These are phyloP conservation scores for Aspergillus unguis DNA, from an alignment of 2,329 filamentous ascomycete genomes.

Conservation along the genomic window DNA sequence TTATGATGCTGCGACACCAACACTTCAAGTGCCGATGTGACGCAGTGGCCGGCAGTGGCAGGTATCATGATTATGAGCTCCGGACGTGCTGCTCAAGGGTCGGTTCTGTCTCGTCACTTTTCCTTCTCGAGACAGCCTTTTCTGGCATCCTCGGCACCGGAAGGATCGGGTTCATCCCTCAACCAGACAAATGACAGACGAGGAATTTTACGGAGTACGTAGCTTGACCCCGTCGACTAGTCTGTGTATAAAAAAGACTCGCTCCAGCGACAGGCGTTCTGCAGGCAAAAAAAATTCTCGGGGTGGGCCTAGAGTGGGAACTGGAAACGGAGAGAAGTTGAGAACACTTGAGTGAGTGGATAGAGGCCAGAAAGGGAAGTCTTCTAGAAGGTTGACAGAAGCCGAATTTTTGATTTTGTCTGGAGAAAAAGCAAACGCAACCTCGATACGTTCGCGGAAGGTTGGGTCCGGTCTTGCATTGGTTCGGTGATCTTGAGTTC, in stretches of 20 bases:
- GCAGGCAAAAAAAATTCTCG: conserved; percentile 1
- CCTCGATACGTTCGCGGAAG: too few species aligned
- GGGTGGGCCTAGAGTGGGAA: conserved; percentile 8
- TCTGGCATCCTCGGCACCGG: neutral
- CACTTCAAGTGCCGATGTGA: too few species aligned
- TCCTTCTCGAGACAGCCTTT: neutral
- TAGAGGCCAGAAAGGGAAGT: conserved; percentile 2
- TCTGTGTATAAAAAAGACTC: neutral
- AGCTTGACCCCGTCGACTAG: neutral
- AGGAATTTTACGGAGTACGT: neutral
- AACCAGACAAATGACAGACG: neutral
- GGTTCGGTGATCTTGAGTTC: neutral
- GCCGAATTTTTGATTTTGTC: neutral
- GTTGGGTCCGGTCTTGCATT: too few species aligned
- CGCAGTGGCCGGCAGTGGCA: too few species aligned
- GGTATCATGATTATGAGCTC: too few species aligned
- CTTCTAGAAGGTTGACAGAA: conserved; percentile 10
- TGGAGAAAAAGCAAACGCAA: too few species aligned
- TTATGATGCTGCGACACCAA: neutral
- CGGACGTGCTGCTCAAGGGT: too few species aligned
- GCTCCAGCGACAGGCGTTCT: neutral
- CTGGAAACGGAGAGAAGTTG: neutral
- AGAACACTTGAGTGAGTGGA: too few species aligned
- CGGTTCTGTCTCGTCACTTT: neutral
- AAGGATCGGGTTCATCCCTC: neutral